Evolutionary conservation across 2,329 filamentous ascomycete species (phyloP), one percentile per base, ranked within the genome.

Genomic region (Paecilomyces sp.): DNA sequence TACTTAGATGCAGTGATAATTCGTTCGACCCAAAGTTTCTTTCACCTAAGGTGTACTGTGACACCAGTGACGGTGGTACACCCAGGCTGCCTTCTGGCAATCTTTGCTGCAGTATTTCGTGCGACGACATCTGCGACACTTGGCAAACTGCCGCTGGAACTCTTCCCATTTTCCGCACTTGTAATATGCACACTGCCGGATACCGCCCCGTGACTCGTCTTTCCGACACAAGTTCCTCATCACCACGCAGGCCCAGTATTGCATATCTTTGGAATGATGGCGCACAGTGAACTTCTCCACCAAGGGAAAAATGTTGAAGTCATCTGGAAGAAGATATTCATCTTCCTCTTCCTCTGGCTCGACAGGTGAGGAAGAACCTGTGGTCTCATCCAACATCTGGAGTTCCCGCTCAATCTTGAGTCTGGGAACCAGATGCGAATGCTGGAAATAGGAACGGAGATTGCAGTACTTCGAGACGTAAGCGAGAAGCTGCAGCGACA

Each of bases 61-160:
- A 74, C 94, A 99, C 94, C 94, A 99, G 78, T 97, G 95, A 62
- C 94, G 88, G 74, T 99, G 94, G 77, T 92, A 97, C 30, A 94
- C 92, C 94, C 94, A 99, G 9, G 94, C 95, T 68, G 91, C 95
- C 82, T 97, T 97, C 78, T 99, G 94, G 77, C 94, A 99, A 76
- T 99, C 94, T 77, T 99, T 99, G 84, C 92, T 97, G 86, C 94
- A 99, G 80, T 97, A 97, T 76, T 99, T 99, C 63, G 94, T 99
- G 65, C 94, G 87, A 67, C 94, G 87, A 79, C 94, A 99, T 65
- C 94, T 88, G 65, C 94, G 88, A 78, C 94, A 99, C 78, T 99
- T 99, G 67, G 94, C 94, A 75, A 99, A 99, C 73, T 99, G 93
- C 62, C 94, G 87, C 47, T 93, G 92, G 74, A 87, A 97, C 76